Percentiles rank a stretch among this genome's conserved stretches.
phyloP scores from a whole-genome alignment of 805 yeast species.

The Jamesozyma piceae region DNA sequence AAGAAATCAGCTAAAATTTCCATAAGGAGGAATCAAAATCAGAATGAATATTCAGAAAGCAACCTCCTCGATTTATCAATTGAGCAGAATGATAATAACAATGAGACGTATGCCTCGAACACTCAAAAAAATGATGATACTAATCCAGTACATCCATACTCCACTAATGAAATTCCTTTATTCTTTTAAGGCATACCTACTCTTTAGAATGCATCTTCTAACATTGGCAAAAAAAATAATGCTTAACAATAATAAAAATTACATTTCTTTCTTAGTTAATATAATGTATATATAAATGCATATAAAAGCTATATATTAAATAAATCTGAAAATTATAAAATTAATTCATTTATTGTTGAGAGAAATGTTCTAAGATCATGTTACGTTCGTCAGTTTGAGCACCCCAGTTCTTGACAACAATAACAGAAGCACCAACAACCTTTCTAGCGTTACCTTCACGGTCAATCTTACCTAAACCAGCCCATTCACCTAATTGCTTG shows the following conservation, averaged over 20 bases:
- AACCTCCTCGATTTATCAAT: slow-evolving; percentile 1
- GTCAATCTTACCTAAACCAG: slow-evolving; percentile 98
- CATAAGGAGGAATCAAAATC: neutral
- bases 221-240: neutral
- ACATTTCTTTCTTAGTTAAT: slow-evolving; percentile 4
- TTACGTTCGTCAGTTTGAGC: slow-evolving; percentile 96
- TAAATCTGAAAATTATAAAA: neutral
- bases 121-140: neutral
- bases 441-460: slow-evolving; percentile 99
- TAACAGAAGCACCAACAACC: slow-evolving; percentile 99
- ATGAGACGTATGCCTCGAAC: neutral
- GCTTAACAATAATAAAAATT: neutral
- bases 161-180: slow-evolving; percentile 12
- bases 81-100: neutral
- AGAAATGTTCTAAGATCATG: slow-evolving; percentile 91
- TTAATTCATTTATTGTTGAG: slow-evolving; percentile 57
- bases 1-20: neutral
- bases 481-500: slow-evolving; percentile 99
- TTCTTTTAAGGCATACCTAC: slow-evolving; percentile 8
- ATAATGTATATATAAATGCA: slow-evolving; percentile 5
- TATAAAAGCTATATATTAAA: slow-evolving; percentile 4
- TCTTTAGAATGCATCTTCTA: neutral
- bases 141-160: neutral
- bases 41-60: neutral
- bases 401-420: slow-evolving; percentile 99